Evolutionary conservation across 768 basidiomycete species (phyloP).

Genomic region (Chiua virens): DNA sequence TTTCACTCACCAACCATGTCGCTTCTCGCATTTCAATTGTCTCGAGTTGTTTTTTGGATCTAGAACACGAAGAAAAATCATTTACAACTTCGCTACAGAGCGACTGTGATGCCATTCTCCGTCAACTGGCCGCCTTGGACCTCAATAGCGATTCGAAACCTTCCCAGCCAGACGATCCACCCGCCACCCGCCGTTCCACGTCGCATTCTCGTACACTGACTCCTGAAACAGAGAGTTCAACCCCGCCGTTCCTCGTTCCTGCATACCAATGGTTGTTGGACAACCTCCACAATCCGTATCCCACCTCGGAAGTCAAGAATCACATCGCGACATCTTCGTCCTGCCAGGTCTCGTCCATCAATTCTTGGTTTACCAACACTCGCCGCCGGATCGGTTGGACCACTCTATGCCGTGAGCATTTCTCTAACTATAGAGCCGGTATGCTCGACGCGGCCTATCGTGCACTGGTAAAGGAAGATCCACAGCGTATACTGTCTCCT

Average conservation of each 20-base stretch:
- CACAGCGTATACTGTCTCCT: slow-evolving; percentile 3
- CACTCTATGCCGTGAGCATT: slow-evolving; percentile 28
- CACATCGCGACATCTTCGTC: slow-evolving; percentile 18
- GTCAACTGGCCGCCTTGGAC: neutral
- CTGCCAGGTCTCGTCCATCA: slow-evolving; percentile 33
- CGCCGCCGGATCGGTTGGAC: slow-evolving; percentile 56
- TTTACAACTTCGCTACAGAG: neutral
- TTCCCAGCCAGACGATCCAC: neutral
- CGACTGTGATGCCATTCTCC: slow-evolving; percentile 10
- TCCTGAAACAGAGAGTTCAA: neutral
- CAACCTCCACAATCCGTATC: slow-evolving; percentile 56
- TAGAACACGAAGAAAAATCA: neutral
- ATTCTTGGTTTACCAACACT: slow-evolving; percentile 47
- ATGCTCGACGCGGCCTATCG: slow-evolving; percentile 27
- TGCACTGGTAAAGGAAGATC: slow-evolving; percentile 20
- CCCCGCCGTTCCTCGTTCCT: slow-evolving; percentile 1
- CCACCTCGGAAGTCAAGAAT: slow-evolving; percentile 31
- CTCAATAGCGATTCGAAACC: neutral
- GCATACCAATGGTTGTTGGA: slow-evolving; percentile 43
- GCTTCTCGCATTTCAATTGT: slow-evolving; percentile 4
- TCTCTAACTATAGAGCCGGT: slow-evolving; percentile 22
- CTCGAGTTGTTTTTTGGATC: slow-evolving; percentile 5
- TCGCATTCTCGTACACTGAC: neutral
- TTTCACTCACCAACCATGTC: neutral
- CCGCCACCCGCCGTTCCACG: neutral